These are phyloP conservation scores for Saitozyma sp. DNA, from an alignment of 768 basidiomycete species.

Conservation along the genomic window DNA sequence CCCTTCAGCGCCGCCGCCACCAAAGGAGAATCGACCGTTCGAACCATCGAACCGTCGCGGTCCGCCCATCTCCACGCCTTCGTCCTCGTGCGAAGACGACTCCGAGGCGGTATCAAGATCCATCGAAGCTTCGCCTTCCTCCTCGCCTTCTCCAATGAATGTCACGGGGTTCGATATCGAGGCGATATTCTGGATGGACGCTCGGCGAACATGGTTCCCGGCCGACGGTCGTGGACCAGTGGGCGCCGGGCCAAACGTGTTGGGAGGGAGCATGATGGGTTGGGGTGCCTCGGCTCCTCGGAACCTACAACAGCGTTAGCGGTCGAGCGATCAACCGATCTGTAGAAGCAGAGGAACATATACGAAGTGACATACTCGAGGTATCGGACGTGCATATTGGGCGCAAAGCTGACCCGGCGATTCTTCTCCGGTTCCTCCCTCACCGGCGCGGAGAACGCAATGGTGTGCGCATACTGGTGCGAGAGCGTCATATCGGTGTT, in stretches of 20 bases:
- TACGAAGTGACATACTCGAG: constrained; percentile 2
- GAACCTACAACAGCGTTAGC: constrained; percentile 7
- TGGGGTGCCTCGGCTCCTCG: constrained; percentile 7
- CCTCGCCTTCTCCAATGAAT: constrained; percentile 19
- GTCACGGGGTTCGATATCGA: constrained; percentile 14
- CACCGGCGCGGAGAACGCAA: constrained; percentile 20
- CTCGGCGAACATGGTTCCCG: constrained; percentile 18
- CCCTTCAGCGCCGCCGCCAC: not conserved
- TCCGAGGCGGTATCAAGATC: constrained; percentile 47
- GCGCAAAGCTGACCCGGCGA: constrained; percentile 46
- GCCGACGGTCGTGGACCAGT: constrained; percentile 8
- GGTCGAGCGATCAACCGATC: not conserved
- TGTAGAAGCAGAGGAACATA: too few relatives aligned
- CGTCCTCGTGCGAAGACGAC: not conserved
- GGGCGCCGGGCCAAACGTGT: constrained; percentile 3
- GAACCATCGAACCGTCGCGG: not conserved
- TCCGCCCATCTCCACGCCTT: constrained; percentile 4
- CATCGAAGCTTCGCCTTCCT: constrained; percentile 37
- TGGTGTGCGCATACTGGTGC: constrained; percentile 35
- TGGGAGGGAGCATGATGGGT: constrained; percentile 4
- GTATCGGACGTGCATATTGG: constrained; percentile 46
- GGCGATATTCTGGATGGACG: constrained; percentile 30
- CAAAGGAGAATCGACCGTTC: constrained; percentile 1
- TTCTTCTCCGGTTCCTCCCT: constrained; percentile 4
- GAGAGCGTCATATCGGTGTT: constrained; percentile 22